phyloP scores from a whole-genome alignment of 768 basidiomycete genomes.

The Xerocomellus intermedius region DNA sequence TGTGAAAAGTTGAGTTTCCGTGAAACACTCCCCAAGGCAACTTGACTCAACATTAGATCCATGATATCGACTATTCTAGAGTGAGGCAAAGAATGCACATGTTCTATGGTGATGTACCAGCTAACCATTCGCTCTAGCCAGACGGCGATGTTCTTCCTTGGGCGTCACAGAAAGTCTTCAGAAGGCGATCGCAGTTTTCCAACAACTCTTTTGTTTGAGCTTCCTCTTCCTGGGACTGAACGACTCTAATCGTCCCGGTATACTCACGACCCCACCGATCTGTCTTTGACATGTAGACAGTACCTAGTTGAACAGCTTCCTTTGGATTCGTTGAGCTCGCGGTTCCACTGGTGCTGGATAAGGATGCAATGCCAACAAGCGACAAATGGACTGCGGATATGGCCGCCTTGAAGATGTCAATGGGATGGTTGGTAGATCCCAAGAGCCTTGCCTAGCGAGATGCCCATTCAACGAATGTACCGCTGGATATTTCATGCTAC shows the following conservation, averaged over 20 bases:
- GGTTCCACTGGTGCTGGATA: constrained; percentile 36
- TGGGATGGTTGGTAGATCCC: constrained; percentile 68
- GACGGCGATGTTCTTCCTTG: constrained; percentile 28
- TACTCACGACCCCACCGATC: constrained; percentile 54
- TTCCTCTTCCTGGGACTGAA: constrained; percentile 51
- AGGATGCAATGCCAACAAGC: constrained; percentile 52
- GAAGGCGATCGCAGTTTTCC: constrained; percentile 55
- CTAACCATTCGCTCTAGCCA: constrained; percentile 5
- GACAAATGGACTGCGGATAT: constrained; percentile 64
- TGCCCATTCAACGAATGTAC: constrained; percentile 1
- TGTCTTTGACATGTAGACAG: constrained; percentile 56
- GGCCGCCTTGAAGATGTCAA: constrained; percentile 61
- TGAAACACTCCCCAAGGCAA: not conserved
- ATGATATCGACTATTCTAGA: not conserved
- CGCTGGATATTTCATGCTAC: constrained; percentile 25
- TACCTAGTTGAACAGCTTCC: constrained; percentile 16
- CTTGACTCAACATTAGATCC: constrained; percentile 4
- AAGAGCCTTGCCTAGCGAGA: constrained; percentile 56
- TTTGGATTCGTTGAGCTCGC: constrained; percentile 7
- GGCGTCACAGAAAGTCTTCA: constrained; percentile 36
- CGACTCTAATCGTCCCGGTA: constrained; percentile 49
- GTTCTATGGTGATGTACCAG: not conserved
- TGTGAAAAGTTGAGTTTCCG: not conserved
- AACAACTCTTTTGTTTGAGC: constrained; percentile 48
- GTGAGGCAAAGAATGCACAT: not conserved